A percentile compares a stretch with the other conserved stretches of the same genome.
Conservation (phyloP, 768 basidiomycete genomes). For the Exsudoporus frostii region DNA sequence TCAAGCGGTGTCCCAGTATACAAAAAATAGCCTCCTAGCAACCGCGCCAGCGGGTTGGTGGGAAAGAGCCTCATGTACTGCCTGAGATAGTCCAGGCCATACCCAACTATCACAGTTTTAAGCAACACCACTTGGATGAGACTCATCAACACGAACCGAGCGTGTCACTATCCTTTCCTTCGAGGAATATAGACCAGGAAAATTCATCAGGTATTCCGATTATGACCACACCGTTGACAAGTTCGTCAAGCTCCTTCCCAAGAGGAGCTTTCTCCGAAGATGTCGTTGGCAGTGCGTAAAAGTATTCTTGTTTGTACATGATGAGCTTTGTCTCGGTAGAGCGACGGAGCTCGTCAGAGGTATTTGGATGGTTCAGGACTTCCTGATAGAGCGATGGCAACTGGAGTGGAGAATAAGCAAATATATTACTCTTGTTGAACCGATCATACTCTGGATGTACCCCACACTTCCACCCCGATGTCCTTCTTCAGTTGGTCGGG, state of each 20-base stretch:
- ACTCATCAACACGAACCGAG: conserved; percentile 50
- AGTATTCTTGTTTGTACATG: conserved; percentile 54
- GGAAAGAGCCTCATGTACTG: conserved; percentile 70
- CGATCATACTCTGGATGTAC: conserved; percentile 51
- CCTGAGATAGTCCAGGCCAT: conserved; percentile 53
- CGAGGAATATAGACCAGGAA: conserved; percentile 79
- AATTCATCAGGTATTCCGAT: conserved; percentile 73
- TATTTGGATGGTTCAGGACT: conserved; percentile 76
- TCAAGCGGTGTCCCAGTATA: conserved; percentile 52
- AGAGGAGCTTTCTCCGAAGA: conserved; percentile 43
- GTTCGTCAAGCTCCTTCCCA: conserved; percentile 61
- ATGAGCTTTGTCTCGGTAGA: conserved; percentile 74
- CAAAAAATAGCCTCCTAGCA: conserved; percentile 66
- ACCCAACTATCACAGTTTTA: conserved; percentile 46
- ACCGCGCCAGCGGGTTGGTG: conserved; percentile 44
- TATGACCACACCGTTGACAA: conserved; percentile 73
- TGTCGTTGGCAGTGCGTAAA: conserved; percentile 55
- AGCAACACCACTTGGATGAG: not conserved
- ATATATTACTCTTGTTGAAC: not conserved
- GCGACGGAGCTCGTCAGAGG: conserved; percentile 77
- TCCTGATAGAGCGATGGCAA: conserved; percentile 73
- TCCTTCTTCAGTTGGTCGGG: conserved; percentile 59
- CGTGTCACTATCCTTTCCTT: conserved; percentile 64
- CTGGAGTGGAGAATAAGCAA: conserved; percentile 35
- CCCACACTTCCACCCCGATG: conserved; percentile 64